These are phyloP conservation scores for Cyclanthera cordifolia DNA, from an alignment of 306 rosid genomes.

Conservation along the genomic window DNA sequence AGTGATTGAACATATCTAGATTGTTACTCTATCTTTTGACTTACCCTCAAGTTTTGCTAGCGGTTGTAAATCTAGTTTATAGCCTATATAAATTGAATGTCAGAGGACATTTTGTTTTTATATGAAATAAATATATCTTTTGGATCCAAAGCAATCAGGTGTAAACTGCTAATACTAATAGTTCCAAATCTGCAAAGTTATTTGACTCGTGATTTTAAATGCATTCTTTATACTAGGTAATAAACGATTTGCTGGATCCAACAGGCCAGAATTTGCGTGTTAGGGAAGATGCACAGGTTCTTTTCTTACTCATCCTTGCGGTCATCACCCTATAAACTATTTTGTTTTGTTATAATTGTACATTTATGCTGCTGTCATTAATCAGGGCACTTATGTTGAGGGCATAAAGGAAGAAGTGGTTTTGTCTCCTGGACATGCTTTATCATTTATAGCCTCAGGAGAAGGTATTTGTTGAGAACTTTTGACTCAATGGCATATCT, in stretches of 20 bases:
- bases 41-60: not conserved
- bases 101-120: not conserved
- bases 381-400: slow-evolving; percentile 98
- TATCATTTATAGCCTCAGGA: slow-evolving; percentile 98
- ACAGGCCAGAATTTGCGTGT: slow-evolving; percentile 97
- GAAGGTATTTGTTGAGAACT: slow-evolving; percentile 52
- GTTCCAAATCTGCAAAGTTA: not conserved
- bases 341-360: slow-evolving; percentile 8
- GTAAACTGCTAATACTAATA: not conserved
- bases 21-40: not conserved
- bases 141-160: not conserved
- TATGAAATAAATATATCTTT: not conserved
- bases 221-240: slow-evolving; percentile 61
- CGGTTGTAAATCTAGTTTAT: not conserved
- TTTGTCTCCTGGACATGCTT: slow-evolving; percentile 95
- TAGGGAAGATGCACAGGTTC: slow-evolving; percentile 97
- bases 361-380: slow-evolving; percentile 10
- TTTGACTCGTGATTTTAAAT: not conserved
- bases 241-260: slow-evolving; percentile 97
- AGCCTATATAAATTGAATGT: not conserved
- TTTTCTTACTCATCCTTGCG: slow-evolving; percentile 10
- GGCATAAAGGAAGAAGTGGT: slow-evolving; percentile 99
- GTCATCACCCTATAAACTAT: slow-evolving; percentile 3
- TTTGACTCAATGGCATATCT: not conserved
- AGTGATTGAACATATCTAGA: not conserved